phyloP scores from a whole-genome alignment of 2,329 filamentous ascomycete species.

The Sarocladium kiliense region DNA sequence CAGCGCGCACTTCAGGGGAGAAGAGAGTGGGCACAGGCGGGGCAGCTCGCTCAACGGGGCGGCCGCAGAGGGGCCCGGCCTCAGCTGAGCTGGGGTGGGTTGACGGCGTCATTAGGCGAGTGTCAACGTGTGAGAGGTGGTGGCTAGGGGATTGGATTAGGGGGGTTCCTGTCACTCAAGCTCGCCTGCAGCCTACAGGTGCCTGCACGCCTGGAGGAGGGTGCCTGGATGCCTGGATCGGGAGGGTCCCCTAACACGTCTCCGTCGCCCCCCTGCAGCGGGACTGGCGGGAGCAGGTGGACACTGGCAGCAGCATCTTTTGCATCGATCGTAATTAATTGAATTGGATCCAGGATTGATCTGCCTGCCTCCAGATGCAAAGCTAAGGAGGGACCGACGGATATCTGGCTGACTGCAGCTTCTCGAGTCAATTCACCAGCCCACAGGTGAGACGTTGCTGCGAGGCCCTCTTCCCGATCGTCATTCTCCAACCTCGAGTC shows the following conservation, averaged over 20 bases:
- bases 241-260: not conserved
- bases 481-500: not conserved
- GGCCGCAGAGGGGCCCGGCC: slow-evolving; percentile 4
- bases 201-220: no score
- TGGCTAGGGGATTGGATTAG: no score
- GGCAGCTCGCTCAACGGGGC: not conserved
- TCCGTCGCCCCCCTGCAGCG: not conserved
- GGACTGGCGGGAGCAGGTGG: slow-evolving; percentile 4
- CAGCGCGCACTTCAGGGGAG: no score
- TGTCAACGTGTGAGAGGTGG: no score
- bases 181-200: no score
- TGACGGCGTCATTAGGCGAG: no score
- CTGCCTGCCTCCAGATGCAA: not conserved
- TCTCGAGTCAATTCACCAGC: no score
- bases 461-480: not conserved
- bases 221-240: not conserved
- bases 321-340: slow-evolving; percentile 6
- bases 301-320: not conserved
- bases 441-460: no score
- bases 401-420: no score
- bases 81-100: not conserved
- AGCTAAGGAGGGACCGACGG: no score
- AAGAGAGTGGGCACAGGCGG: no score
- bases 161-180: no score
- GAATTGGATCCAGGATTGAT: not conserved